Evolutionary conservation across 352 stramenopile genomes (phyloP).

Genomic region (Phytopythium kandeliae): DNA sequence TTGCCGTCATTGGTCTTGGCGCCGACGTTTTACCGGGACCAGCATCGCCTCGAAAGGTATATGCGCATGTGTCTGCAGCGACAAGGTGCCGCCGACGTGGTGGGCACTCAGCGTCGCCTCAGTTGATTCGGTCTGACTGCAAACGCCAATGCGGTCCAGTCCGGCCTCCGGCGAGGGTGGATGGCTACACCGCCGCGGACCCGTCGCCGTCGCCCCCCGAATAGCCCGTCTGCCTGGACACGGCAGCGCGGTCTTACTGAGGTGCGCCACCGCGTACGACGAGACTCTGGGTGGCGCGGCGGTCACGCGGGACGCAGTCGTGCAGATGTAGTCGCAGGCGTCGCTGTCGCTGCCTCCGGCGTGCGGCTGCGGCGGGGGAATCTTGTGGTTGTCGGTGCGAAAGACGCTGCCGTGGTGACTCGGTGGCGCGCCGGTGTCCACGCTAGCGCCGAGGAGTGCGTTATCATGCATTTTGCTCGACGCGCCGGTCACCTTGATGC

Average conservation of each 20-base stretch:
- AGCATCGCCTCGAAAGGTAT: too few relatives aligned
- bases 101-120: too few relatives aligned
- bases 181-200: slow-evolving; percentile 11
- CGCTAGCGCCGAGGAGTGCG: slow-evolving; percentile 17
- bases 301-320: slow-evolving; percentile 10
- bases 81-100: too few relatives aligned
- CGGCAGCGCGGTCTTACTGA: slow-evolving; percentile 46
- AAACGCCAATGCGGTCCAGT: too few relatives aligned
- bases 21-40: too few relatives aligned
- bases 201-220: neutral
- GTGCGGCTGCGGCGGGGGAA: slow-evolving; percentile 54
- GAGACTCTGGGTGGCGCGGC: slow-evolving; percentile 20
- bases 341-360: slow-evolving; percentile 10
- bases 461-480: slow-evolving; percentile 1
- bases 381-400: slow-evolving; percentile 46
- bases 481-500: slow-evolving; percentile 4
- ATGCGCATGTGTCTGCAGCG: too few relatives aligned
- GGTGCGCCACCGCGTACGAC: slow-evolving; percentile 51
- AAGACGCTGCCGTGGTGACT: slow-evolving; percentile 7
- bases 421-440: slow-evolving; percentile 10
- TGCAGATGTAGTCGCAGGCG: slow-evolving; percentile 18
- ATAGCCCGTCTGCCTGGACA: slow-evolving; percentile 11
- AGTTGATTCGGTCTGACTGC: too few relatives aligned
- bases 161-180: too few relatives aligned
- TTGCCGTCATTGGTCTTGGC: too few relatives aligned